Evolutionary conservation across 169 alveolate genomes (phyloP).

Genomic region (Miamiensis avidus): DNA sequence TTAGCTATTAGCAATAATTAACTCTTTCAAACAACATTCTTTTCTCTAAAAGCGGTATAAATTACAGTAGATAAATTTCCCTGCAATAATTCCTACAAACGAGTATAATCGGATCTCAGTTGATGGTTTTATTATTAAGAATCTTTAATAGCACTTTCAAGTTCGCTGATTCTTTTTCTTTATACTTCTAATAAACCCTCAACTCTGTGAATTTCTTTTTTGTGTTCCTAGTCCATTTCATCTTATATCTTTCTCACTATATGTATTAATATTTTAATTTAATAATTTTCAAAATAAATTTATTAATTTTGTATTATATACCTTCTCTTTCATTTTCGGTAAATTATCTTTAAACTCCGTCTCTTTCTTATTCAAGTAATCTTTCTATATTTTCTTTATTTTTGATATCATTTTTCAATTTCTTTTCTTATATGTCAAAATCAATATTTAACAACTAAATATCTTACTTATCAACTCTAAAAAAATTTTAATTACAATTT

Average conservation of each 20-base stretch:
- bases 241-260: neutral
- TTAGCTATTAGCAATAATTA: neutral
- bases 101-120: neutral
- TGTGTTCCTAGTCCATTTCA: neutral
- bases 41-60: neutral
- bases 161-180: too few relatives aligned
- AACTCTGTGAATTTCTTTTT: neutral
- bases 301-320: too few relatives aligned
- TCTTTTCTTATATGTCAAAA: slow-evolving; percentile 10
- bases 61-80: neutral
- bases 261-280: neutral
- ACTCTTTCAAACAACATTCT: neutral
- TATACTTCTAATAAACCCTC: neutral
- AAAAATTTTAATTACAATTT: too few relatives aligned
- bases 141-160: neutral
- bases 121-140: too few relatives aligned
- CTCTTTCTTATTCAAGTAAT: slow-evolving; percentile 4
- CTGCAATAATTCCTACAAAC: too few relatives aligned
- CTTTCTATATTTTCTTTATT: neutral
- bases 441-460: slow-evolving; percentile 1
- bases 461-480: slow-evolving; percentile 8
- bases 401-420: slow-evolving; percentile 10
- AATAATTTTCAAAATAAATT: too few relatives aligned
- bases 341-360: neutral
- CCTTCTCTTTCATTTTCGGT: neutral